A percentile compares a stretch with the other conserved stretches of the same genome.
phyloP scores from a whole-genome alignment of 2,329 filamentous ascomycete species.

The Elsinoe fawcettii region DNA sequence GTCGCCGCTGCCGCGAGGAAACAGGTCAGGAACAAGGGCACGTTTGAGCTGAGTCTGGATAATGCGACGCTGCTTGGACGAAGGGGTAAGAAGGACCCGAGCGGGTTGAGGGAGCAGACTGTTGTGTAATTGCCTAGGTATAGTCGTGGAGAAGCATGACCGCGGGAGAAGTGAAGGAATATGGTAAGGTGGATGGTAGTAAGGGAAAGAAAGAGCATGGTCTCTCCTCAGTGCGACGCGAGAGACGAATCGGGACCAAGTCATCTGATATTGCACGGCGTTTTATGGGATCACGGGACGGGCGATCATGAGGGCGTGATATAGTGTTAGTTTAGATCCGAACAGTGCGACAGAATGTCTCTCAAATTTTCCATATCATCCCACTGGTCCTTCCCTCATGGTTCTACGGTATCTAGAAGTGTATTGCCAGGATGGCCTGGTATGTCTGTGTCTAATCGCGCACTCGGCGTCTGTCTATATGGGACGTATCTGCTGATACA shows the following conservation, averaged over 20 bases:
- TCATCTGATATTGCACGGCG: neutral
- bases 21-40: conserved; percentile 69
- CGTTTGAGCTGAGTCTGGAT: conserved; percentile 86
- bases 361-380: neutral
- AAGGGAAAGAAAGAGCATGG: neutral
- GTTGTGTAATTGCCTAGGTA: conserved; percentile 18
- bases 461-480: no score
- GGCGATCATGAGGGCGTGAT: no score
- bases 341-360: conserved; percentile 14
- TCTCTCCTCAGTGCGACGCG: conserved; percentile 13
- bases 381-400: no score
- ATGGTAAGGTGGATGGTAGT: neutral
- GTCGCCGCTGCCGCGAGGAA: conserved; percentile 78
- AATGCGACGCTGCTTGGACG: conserved; percentile 83
- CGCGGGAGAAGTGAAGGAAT: neutral
- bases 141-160: neutral
- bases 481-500: no score
- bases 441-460: no score
- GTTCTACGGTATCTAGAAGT: no score
- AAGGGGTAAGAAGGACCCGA: conserved; percentile 47
- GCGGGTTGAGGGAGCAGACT: conserved; percentile 39
- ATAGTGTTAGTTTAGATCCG: neutral
- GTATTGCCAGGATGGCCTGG: no score
- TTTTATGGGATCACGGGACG: neutral
- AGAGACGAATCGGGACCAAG: neutral